A percentile compares a stretch with the other conserved stretches of the same genome.
Conservation (phyloP, 1,284 basidiomycete genomes). For the Rhodofomes roseus region DNA sequence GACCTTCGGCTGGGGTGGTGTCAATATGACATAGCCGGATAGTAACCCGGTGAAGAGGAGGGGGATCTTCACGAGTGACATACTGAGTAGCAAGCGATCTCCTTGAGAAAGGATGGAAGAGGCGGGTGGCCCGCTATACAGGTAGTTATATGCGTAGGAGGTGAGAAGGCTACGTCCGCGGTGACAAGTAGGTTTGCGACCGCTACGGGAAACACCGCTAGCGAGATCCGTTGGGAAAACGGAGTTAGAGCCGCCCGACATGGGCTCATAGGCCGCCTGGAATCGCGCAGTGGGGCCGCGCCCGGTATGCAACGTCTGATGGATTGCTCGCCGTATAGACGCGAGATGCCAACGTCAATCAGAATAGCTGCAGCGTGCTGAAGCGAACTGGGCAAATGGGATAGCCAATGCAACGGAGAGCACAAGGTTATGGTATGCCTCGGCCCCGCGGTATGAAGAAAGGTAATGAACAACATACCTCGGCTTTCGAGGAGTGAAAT, state of each 20-base stretch:
- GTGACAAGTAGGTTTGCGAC: too few relatives aligned
- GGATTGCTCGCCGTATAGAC: not conserved
- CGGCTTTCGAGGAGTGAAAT: too few relatives aligned
- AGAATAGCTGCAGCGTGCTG: not conserved
- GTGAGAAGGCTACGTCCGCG: too few relatives aligned
- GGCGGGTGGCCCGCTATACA: not conserved
- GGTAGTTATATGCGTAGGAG: too few relatives aligned
- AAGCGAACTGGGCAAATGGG: not conserved
- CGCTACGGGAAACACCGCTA: too few relatives aligned
- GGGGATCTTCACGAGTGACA: conserved; percentile 6
- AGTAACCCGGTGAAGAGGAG: conserved; percentile 1
- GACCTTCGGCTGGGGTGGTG: not conserved
- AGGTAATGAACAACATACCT: too few relatives aligned
- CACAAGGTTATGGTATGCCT: not conserved
- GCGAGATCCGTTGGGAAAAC: too few relatives aligned
- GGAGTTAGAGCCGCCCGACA: too few relatives aligned
- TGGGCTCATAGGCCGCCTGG: too few relatives aligned
- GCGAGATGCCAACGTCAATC: not conserved
- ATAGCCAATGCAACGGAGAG: too few relatives aligned
- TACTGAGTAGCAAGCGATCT: not conserved
- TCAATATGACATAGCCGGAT: not conserved
- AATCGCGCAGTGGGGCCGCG: not conserved
- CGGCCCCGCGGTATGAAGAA: not conserved
- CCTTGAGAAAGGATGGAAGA: not conserved
- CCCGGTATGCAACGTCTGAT: not conserved